phyloP scores from a whole-genome alignment of 2,329 filamentous ascomycete genomes.

The Magnaporthiopsis rhizophila region DNA sequence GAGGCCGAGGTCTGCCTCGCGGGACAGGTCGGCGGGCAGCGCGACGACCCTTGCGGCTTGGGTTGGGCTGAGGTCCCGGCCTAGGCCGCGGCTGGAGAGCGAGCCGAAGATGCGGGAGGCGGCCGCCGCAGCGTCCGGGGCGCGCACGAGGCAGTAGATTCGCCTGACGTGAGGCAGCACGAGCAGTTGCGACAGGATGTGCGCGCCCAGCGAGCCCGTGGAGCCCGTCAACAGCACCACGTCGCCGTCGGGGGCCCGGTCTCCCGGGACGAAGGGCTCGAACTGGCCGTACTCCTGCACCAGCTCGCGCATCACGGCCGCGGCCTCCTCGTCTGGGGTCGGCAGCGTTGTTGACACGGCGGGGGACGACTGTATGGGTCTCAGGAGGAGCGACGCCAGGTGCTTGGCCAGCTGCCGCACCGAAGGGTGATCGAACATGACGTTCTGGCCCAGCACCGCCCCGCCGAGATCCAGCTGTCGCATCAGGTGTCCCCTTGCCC shows the following conservation, averaged over 20 bases:
- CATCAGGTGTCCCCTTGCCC: conserved; percentile 43
- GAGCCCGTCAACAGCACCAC: conserved; percentile 45
- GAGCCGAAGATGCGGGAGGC: conserved; percentile 13
- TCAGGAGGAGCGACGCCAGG: conserved; percentile 33
- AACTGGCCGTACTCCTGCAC: conserved; percentile 35
- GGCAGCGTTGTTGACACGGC: conserved; percentile 19
- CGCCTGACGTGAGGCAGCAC: conserved; percentile 44
- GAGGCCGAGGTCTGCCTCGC: conserved; percentile 12
- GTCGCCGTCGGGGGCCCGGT: conserved; percentile 11
- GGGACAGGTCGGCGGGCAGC: conserved; percentile 31
- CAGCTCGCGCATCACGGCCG: conserved; percentile 30
- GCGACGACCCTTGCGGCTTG: conserved; percentile 24
- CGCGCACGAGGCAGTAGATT: conserved; percentile 46
- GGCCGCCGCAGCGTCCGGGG: conserved; percentile 19
- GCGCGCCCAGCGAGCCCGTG: conserved; percentile 57
- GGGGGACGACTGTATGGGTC: conserved; percentile 16
- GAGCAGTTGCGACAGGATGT: conserved; percentile 51
- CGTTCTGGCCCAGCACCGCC: conserved; percentile 41
- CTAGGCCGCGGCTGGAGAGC: conserved; percentile 8
- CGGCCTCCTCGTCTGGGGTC: conserved; percentile 25
- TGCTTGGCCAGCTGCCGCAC: conserved; percentile 35
- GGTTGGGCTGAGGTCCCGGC: conserved; percentile 13
- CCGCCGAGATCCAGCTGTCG: conserved; percentile 40
- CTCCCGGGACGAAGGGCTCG: conserved; percentile 14
- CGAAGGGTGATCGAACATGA: conserved; percentile 51